Conservation (phyloP, 148 eudicot species). For the Pharnaceum exiguum region DNA sequence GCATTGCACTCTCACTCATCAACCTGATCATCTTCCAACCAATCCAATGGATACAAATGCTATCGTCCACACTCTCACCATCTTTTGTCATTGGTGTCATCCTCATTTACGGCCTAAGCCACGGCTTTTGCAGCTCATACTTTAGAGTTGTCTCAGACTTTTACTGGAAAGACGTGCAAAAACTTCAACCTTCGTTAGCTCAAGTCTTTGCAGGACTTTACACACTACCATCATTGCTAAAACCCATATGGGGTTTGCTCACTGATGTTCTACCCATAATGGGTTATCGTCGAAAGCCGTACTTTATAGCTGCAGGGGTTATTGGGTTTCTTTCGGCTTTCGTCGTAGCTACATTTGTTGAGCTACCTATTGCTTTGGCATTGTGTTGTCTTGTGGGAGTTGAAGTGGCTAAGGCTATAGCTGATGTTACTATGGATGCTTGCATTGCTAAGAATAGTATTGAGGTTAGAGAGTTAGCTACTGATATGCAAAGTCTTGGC, state of each 20-base stretch:
- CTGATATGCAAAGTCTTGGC: slow-evolving; percentile 63
- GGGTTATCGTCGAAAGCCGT: slow-evolving; percentile 50
- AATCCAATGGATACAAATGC: slow-evolving; percentile 28
- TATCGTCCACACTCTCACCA: slow-evolving; percentile 26
- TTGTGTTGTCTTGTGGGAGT: slow-evolving; percentile 41
- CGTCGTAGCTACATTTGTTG: slow-evolving; percentile 23
- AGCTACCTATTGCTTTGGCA: slow-evolving; percentile 29
- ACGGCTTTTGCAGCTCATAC: slow-evolving; percentile 47
- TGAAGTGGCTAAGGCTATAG: slow-evolving; percentile 37
- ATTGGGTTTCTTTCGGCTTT: slow-evolving; percentile 38
- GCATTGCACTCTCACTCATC: slow-evolving; percentile 8
- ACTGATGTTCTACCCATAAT: slow-evolving; percentile 51
- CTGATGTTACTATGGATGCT: slow-evolving; percentile 53
- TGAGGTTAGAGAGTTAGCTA: slow-evolving; percentile 42
- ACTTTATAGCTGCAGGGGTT: slow-evolving; percentile 37
- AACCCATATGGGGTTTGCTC: slow-evolving; percentile 63
- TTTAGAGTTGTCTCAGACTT: slow-evolving; percentile 53
- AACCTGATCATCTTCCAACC: no score
- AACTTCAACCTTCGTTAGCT: slow-evolving; percentile 37
- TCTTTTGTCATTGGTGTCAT: slow-evolving; percentile 41
- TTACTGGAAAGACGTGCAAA: slow-evolving; percentile 67
- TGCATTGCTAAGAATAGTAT: slow-evolving; percentile 57
- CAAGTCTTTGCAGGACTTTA: slow-evolving; percentile 48
- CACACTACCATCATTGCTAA: slow-evolving; percentile 62
- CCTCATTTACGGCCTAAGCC: slow-evolving; percentile 51